Evolutionary conservation across 371 early-diverging fungal species (phyloP), one percentile per base, ranked within the genome.

Genomic region (Dinochytrium kinnereticum): DNA sequence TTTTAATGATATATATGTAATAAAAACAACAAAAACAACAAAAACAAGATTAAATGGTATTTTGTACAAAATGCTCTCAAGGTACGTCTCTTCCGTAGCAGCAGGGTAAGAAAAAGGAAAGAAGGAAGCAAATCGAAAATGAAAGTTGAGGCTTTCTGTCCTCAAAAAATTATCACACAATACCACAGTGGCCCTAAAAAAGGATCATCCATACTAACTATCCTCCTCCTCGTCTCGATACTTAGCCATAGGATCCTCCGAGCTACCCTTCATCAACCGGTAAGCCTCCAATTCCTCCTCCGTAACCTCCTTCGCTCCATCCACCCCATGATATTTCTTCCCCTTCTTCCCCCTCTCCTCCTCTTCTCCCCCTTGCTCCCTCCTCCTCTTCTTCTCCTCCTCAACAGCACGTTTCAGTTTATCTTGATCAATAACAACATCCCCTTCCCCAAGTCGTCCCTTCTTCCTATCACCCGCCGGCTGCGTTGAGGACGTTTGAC

Each of bases 221-320:
- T n/a, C n/a, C n/a, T n/a, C n/a, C n/a, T n/a, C n/a, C n/a, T n/a
- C n/a, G n/a, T 84, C 82, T 38, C 61, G 59, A 49, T 80, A 83
- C 26, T 83, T 80, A 19, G 80, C 82, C 84, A 86, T 86, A 7
- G 86, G 86, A 73, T 86, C 86, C 7, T 83, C 84, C 44, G 51
- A 69, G 2, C 55, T 65, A 34, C 69, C 39, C 68, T 75, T 75
- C 59, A 51, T 71, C 75, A 88, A 65, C 5, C 88, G 75, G 67
- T 86, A 88, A 17, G 89, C 89, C 76, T 89, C 89, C 71, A 88
- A 73, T 36, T 88, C 84, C 68, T 89, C 89, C 72, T 66, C 75
- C 51, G 49, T 77, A 19, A 80, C 65, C 38, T 81, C 85, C 51
- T 68, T 68, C 50, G 30, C 19, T 37, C 34, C 71, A 57, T 72